Evolutionary conservation across 768 basidiomycete genomes (phyloP).

Genomic region (Phylloporus scabripes): DNA sequence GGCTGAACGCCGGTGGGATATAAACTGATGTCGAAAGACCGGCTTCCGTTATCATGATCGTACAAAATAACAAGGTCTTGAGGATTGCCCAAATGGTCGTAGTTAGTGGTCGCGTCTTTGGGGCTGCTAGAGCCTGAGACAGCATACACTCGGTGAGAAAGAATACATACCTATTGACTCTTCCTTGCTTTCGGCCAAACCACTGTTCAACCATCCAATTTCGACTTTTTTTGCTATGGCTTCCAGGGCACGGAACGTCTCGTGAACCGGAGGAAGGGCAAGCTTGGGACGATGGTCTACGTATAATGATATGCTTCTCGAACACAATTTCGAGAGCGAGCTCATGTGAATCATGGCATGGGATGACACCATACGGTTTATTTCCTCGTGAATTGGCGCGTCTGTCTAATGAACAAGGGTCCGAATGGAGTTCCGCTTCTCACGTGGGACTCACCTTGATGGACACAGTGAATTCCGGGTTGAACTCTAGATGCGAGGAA

Average conservation of each 20-base stretch:
- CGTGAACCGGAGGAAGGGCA: conserved; percentile 24
- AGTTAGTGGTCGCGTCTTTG: conserved; percentile 40
- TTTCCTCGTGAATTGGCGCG: conserved; percentile 33
- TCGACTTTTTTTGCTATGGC: conserved; percentile 42
- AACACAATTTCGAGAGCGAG: conserved; percentile 37
- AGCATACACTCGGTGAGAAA: conserved; percentile 13
- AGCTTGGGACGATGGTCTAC: conserved; percentile 31
- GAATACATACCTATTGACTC: conserved; percentile 31
- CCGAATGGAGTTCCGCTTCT: background rate
- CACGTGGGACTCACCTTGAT: conserved; percentile 8
- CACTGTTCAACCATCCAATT: conserved; percentile 41
- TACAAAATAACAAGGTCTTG: conserved; percentile 73
- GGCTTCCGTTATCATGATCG: conserved; percentile 62
- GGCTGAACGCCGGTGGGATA: conserved; percentile 36
- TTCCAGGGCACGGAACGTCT: conserved; percentile 25
- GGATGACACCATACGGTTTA: conserved; percentile 33
- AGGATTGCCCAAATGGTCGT: conserved; percentile 60
- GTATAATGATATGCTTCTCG: conserved; percentile 30
- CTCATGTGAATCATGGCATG: conserved; percentile 35
- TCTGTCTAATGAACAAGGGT: conserved; percentile 20
- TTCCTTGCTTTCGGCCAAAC: conserved; percentile 24
- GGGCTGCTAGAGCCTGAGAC: conserved; percentile 30
- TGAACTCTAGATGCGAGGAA: conserved; percentile 30
- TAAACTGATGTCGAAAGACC: conserved; percentile 53
- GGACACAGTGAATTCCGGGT: conserved; percentile 16